Conservation (phyloP, 768 basidiomycete genomes). For the Termitomyces sp. region DNA sequence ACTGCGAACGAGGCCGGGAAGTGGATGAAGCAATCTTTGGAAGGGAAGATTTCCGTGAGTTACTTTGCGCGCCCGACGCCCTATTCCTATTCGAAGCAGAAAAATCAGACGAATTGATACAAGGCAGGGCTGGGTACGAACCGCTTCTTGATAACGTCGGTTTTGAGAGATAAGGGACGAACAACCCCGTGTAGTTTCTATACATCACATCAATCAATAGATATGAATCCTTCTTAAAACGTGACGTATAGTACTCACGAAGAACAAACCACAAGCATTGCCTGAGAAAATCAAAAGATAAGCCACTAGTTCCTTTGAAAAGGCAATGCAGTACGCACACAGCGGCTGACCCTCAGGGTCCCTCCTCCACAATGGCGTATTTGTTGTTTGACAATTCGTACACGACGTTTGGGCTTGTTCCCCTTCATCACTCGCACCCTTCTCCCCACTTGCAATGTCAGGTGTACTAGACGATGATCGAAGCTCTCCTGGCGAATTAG, state of each 20-base stretch:
- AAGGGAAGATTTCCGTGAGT: conserved; percentile 61
- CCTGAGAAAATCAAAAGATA: conserved; percentile 40
- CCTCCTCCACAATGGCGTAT: conserved; percentile 90
- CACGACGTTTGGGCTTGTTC: conserved; percentile 80
- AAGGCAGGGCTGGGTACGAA: conserved; percentile 28
- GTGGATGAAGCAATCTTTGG: conserved; percentile 78
- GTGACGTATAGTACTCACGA: conserved; percentile 50
- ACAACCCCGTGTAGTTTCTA: conserved; percentile 97
- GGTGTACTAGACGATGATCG: conserved; percentile 69
- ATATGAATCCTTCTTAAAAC: neutral
- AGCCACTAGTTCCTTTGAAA: conserved; percentile 6
- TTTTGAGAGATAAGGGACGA: conserved; percentile 91
- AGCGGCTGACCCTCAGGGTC: conserved; percentile 92
- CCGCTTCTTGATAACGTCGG: conserved; percentile 97
- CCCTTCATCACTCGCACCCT: conserved; percentile 57
- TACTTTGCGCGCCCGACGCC: conserved; percentile 71
- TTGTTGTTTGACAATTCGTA: conserved; percentile 94
- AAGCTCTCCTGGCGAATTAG: conserved; percentile 35
- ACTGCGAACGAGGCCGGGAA: conserved; percentile 72
- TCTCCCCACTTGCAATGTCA: conserved; percentile 44
- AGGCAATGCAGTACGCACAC: conserved; percentile 49
- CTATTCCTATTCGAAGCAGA: conserved; percentile 55
- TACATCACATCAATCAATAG: conserved; percentile 12
- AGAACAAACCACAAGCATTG: conserved; percentile 93
- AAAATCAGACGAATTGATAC: conserved; percentile 9